These are phyloP conservation scores for Pseudocercospora macadamiae DNA, from an alignment of 2,329 filamentous ascomycete species.

Conservation along the genomic window DNA sequence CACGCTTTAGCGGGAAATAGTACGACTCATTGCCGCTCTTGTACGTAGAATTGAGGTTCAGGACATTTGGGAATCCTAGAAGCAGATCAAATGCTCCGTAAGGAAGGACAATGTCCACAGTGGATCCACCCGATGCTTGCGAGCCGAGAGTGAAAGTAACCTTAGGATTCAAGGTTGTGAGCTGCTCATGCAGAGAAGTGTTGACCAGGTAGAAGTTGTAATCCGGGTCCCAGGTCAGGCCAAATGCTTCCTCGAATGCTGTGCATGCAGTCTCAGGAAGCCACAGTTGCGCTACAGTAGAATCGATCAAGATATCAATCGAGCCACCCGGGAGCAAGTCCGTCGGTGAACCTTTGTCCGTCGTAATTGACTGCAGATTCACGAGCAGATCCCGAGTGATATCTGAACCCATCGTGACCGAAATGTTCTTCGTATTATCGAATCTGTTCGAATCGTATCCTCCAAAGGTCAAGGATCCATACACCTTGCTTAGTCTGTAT, in stretches of 20 bases:
- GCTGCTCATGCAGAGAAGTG: conserved; percentile 32
- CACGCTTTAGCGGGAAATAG: conserved; percentile 43
- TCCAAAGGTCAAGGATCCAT: conserved; percentile 43
- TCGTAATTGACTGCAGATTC: conserved; percentile 36
- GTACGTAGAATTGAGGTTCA: conserved; percentile 28
- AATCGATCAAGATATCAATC: conserved; percentile 60
- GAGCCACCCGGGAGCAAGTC: conserved; percentile 34
- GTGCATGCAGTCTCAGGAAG: conserved; percentile 53
- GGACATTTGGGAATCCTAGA: conserved; percentile 34
- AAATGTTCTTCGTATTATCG: conserved; percentile 37
- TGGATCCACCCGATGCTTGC: conserved; percentile 26
- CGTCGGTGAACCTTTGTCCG: conserved; percentile 26
- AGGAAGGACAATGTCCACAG: conserved; percentile 41
- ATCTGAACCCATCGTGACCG: conserved; percentile 37
- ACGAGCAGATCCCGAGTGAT: conserved; percentile 39
- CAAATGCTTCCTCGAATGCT: conserved; percentile 42
- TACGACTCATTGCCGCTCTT: conserved; percentile 17
- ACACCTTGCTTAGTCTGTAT: conserved; percentile 40
- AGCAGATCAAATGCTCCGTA: conserved; percentile 42
- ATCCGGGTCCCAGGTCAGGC: conserved; percentile 37
- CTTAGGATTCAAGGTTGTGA: conserved; percentile 33
- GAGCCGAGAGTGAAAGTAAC: conserved; percentile 41
- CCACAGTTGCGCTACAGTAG: conserved; percentile 66
- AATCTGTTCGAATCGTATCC: conserved; percentile 45
- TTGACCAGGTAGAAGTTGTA: conserved; percentile 41